These are phyloP conservation scores for Ophiocordyceps camponoti-leonardi DNA, from an alignment of 2,329 filamentous ascomycete species.

Conservation along the genomic window DNA sequence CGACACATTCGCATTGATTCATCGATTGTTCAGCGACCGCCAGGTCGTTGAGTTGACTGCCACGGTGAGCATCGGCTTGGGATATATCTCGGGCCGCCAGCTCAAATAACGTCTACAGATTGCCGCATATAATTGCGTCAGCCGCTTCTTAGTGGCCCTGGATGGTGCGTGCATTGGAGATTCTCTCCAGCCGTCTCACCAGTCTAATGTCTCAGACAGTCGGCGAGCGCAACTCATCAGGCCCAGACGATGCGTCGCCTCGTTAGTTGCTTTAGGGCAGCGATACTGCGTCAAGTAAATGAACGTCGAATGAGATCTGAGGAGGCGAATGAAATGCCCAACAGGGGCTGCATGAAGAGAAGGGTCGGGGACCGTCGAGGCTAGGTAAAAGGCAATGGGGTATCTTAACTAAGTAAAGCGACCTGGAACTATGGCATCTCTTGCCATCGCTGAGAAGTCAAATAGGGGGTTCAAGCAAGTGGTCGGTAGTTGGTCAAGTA, in stretches of 20 bases:
- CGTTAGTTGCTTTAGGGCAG: slow-evolving; percentile 13
- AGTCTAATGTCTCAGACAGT: slow-evolving; percentile 19
- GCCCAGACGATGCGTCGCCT: slow-evolving; percentile 22
- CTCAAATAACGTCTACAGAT: slow-evolving; percentile 16
- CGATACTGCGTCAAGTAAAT: background rate
- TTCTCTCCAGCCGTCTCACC: background rate
- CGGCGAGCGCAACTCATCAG: slow-evolving; percentile 37
- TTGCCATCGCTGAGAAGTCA: background rate
- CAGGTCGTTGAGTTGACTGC: slow-evolving; percentile 71
- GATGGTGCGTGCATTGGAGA: slow-evolving; percentile 36
- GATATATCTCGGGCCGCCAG: background rate
- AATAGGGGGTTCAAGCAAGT: background rate
- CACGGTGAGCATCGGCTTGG: slow-evolving; percentile 34
- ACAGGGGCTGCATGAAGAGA: background rate
- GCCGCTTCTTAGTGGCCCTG: slow-evolving; percentile 65
- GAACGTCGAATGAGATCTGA: background rate
- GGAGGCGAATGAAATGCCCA: background rate
- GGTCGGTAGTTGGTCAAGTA: background rate
- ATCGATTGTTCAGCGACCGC: slow-evolving; percentile 43
- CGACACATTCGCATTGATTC: slow-evolving; percentile 47
- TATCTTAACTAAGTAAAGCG: slow-evolving; percentile 23
- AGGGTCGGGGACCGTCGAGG: background rate
- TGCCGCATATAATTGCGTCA: slow-evolving; percentile 73
- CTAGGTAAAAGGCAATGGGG: slow-evolving; percentile 10
- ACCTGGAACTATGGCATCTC: slow-evolving; percentile 6